These are phyloP conservation scores for Mytilinidion resinicola DNA, from an alignment of 495 filamentous ascomycete genomes.

Conservation along the genomic window DNA sequence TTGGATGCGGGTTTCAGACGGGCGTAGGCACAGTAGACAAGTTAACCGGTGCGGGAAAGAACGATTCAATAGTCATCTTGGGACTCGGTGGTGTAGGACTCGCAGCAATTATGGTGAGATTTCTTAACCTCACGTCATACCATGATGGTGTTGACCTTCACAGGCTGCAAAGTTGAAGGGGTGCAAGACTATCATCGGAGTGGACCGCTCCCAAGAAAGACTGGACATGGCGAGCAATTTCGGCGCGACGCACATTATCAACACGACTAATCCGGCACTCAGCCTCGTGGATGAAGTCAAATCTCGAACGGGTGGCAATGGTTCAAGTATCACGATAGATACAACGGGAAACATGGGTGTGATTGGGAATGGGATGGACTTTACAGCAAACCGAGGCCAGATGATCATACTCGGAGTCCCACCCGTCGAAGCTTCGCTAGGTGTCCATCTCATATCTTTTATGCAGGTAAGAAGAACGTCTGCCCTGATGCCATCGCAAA, in stretches of 20 bases:
- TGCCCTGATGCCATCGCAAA: not conserved
- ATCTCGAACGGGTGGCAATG: not conserved
- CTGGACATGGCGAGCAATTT: slow-evolving; percentile 9
- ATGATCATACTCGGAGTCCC: slow-evolving; percentile 9
- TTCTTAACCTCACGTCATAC: too few species aligned
- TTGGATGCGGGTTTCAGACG: slow-evolving; percentile 19
- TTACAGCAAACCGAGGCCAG: not conserved
- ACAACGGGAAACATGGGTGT: slow-evolving; percentile 8
- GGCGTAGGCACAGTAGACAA: slow-evolving; percentile 5
- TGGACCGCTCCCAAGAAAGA: slow-evolving; percentile 4
- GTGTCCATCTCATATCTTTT: slow-evolving; percentile 2
- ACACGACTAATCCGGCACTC: not conserved
- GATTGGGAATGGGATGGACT: not conserved
- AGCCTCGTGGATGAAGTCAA: slow-evolving; percentile 3
- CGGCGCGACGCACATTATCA: slow-evolving; percentile 10
- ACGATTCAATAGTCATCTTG: slow-evolving; percentile 5
- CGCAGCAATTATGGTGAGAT: slow-evolving; percentile 1
- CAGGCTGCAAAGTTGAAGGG: slow-evolving; percentile 9
- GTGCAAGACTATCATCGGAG: slow-evolving; percentile 8
- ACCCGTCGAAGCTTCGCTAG: not conserved
- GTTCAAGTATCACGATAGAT: slow-evolving; percentile 7
- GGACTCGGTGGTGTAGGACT: slow-evolving; percentile 16
- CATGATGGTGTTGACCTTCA: not conserved
- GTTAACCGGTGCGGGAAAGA: not conserved
- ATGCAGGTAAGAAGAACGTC: not conserved